Evolutionary conservation across 192 early-diverging fungal genomes (phyloP).

Genomic region (Coemansia sp.): DNA sequence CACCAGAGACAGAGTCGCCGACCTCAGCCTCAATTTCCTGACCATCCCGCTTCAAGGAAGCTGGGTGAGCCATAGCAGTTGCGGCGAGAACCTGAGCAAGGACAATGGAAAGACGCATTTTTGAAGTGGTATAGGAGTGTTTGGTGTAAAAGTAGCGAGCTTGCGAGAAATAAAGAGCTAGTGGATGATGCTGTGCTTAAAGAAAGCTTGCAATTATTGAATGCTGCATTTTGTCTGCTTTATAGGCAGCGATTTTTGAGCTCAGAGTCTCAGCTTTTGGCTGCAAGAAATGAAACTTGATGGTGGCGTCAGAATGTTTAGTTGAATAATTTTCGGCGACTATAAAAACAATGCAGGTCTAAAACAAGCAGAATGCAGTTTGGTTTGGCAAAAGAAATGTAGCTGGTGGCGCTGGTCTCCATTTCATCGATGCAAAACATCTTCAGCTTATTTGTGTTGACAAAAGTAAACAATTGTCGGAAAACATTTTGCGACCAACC

Average conservation of each 20-base stretch:
- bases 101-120: conserved; percentile 35
- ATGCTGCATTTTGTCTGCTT: background rate
- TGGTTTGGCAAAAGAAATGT: too few relatives aligned
- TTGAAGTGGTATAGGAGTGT: background rate
- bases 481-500: too few relatives aligned
- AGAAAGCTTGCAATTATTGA: background rate
- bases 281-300: background rate
- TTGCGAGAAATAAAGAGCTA: background rate
- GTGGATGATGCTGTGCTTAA: background rate
- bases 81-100: conserved; percentile 15
- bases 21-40: conserved; percentile 23
- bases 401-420: too few relatives aligned
- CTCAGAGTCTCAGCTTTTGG: background rate
- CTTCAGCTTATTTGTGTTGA: too few relatives aligned
- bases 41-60: background rate
- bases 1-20: conserved; percentile 23
- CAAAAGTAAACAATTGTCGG: too few relatives aligned
- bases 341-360: too few relatives aligned
- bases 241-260: background rate
- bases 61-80: conserved; percentile 23
- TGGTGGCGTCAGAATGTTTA: too few relatives aligned
- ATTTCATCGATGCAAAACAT: too few relatives aligned
- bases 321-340: too few relatives aligned
- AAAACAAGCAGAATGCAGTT: too few relatives aligned
- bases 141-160: background rate